phyloP scores from a whole-genome alignment of 208 protist genomes.

The Leptomonas pyrrhocoris region DNA sequence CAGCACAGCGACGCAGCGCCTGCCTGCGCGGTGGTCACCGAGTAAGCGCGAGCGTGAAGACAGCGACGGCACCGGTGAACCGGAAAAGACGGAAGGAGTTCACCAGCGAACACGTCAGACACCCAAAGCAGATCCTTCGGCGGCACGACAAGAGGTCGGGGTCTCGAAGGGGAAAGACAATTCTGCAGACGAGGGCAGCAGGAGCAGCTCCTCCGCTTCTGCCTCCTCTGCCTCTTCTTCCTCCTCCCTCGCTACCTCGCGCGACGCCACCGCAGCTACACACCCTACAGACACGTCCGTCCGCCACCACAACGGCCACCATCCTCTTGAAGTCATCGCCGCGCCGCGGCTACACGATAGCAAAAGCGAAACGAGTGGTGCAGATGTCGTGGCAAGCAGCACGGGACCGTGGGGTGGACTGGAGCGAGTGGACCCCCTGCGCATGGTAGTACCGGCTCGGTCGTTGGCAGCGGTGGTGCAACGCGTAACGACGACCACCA shows the following conservation, averaged over 20 bases:
- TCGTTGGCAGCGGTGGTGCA: neutral
- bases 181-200: neutral
- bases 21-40: constrained; percentile 4
- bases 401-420: neutral
- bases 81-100: neutral
- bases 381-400: neutral
- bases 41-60: constrained; percentile 7
- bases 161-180: neutral
- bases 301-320: too few relatives aligned
- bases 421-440: neutral
- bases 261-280: too few relatives aligned
- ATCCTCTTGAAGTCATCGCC: too few relatives aligned
- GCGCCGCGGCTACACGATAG: too few relatives aligned
- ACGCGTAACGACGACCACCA: neutral
- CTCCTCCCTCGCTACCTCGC: too few relatives aligned
- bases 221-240: too few relatives aligned
- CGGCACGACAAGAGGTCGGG: too few relatives aligned
- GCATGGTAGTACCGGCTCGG: neutral
- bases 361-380: neutral
- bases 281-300: too few relatives aligned
- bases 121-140: neutral
- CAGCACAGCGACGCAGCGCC: neutral
- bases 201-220: too few relatives aligned
- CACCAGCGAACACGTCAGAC: neutral
- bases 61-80: neutral